phyloP scores from a whole-genome alignment of 768 basidiomycete genomes.

The Dacryopinax primogenitus region DNA sequence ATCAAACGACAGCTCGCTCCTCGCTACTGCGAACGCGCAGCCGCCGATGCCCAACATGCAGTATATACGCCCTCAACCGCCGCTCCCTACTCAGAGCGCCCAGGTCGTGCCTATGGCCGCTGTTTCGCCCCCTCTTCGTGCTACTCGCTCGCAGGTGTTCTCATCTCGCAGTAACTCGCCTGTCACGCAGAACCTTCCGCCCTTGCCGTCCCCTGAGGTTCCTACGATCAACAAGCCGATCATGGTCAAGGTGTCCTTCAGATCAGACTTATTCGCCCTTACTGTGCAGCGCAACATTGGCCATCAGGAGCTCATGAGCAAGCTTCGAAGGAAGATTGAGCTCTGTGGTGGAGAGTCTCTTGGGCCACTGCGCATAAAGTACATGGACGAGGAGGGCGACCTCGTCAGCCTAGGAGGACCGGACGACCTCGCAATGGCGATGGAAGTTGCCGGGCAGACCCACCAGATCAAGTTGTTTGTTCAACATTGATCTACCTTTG shows the following conservation, averaged over 20 bases:
- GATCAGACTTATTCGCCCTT: slow-evolving; percentile 90
- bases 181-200: not conserved
- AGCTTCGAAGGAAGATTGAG: slow-evolving; percentile 84
- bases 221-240: slow-evolving; percentile 34
- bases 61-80: slow-evolving; percentile 48
- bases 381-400: slow-evolving; percentile 87
- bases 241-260: slow-evolving; percentile 88
- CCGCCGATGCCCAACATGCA: slow-evolving; percentile 42
- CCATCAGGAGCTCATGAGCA: slow-evolving; percentile 73
- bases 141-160: slow-evolving; percentile 43
- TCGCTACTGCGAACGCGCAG: slow-evolving; percentile 32
- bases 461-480: slow-evolving; percentile 9
- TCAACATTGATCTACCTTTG: not conserved
- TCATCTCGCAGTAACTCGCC: slow-evolving; percentile 20
- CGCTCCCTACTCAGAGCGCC: slow-evolving; percentile 79
- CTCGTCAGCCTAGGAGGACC: slow-evolving; percentile 77
- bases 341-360: slow-evolving; percentile 76
- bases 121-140: slow-evolving; percentile 33
- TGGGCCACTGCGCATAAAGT: slow-evolving; percentile 72
- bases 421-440: slow-evolving; percentile 90
- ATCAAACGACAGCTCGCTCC: slow-evolving; percentile 72
- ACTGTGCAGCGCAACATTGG: slow-evolving; percentile 70
- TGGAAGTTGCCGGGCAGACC: slow-evolving; percentile 35
- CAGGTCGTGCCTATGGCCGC: slow-evolving; percentile 43
- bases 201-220: slow-evolving; percentile 3